phyloP scores from a whole-genome alignment of 768 basidiomycete genomes.

The Tephrocybe sp. region DNA sequence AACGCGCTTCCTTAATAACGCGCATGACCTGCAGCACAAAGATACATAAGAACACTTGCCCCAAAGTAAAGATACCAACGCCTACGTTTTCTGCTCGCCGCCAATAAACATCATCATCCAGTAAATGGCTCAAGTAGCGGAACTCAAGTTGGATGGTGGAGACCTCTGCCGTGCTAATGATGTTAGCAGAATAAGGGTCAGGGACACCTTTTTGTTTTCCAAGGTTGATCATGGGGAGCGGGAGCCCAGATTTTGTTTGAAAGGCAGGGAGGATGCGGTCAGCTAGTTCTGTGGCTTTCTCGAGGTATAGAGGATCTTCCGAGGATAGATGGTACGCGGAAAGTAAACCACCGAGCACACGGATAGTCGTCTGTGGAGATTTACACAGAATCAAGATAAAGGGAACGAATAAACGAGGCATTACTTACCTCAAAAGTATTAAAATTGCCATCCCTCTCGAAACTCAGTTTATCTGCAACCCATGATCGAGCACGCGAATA shows the following conservation, averaged over 20 bases:
- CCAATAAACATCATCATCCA: constrained; percentile 81
- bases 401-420: constrained; percentile 16
- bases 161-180: constrained; percentile 83
- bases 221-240: constrained; percentile 78
- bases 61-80: not conserved
- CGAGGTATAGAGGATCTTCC: constrained; percentile 65
- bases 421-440: constrained; percentile 83
- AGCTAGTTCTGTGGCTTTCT: constrained; percentile 78
- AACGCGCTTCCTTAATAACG: constrained; percentile 57
- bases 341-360: constrained; percentile 86
- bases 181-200: constrained; percentile 53
- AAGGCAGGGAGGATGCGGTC: constrained; percentile 85
- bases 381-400: not conserved
- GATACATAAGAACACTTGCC: not conserved
- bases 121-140: constrained; percentile 78
- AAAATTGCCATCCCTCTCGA: constrained; percentile 75
- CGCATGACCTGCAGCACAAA: constrained; percentile 50
- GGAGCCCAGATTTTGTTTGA: constrained; percentile 78
- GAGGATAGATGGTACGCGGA: constrained; percentile 80
- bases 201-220: constrained; percentile 54
- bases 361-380: constrained; percentile 75
- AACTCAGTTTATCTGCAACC: constrained; percentile 65
- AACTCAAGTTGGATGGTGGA: constrained; percentile 89
- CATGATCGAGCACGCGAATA: constrained; percentile 75
- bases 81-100: constrained; percentile 68